Evolutionary conservation across 345 rosid species (phyloP).

Genomic region (Kandelia obovata): DNA sequence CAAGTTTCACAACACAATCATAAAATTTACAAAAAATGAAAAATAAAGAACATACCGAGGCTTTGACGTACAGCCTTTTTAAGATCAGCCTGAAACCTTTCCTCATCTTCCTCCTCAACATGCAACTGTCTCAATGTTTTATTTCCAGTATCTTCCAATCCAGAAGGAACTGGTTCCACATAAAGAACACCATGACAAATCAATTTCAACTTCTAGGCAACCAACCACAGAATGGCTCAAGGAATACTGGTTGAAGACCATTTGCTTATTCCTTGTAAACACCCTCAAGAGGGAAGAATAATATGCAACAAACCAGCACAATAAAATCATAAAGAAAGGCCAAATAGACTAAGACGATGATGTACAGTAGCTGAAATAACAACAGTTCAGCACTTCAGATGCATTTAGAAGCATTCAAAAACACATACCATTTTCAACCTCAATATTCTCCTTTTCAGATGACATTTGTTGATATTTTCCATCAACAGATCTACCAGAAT

Average conservation of each 20-base stretch:
- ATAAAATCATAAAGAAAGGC: constrained; percentile 7
- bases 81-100: constrained; percentile 92
- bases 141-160: constrained; percentile 43
- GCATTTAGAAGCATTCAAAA: background rate
- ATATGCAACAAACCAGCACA: background rate
- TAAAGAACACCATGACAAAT: constrained; percentile 16
- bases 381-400: constrained; percentile 5
- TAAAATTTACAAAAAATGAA: background rate
- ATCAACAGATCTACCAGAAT: constrained; percentile 51
- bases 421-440: constrained; percentile 27
- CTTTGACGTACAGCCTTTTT: constrained; percentile 79
- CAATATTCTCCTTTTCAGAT: constrained; percentile 50
- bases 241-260: background rate
- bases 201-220: constrained; percentile 14
- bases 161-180: constrained; percentile 25
- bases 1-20: constrained; percentile 4
- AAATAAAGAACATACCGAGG: constrained; percentile 54
- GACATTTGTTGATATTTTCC: constrained; percentile 29
- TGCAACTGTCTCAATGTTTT: constrained; percentile 74
- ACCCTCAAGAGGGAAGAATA: background rate
- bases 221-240: constrained; percentile 2
- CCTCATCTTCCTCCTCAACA: constrained; percentile 85
- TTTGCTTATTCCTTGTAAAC: background rate
- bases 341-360: constrained; percentile 3
- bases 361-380: constrained; percentile 38